Evolutionary conservation across 176 grass and related monocot species (phyloP).

Genomic region (Carex littledalei): DNA sequence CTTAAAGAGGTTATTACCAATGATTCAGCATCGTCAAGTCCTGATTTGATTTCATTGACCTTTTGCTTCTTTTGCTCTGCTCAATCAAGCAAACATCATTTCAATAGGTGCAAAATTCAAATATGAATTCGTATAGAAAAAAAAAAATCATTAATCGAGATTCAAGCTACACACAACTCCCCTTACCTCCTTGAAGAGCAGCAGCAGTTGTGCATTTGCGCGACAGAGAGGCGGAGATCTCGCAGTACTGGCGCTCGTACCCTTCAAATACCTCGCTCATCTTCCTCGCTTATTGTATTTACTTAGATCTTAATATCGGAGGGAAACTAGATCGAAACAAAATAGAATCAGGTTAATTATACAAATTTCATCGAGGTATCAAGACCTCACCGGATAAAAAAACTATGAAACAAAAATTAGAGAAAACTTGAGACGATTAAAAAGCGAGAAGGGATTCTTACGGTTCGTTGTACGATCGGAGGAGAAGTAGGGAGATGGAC

Average conservation of each 20-base stretch:
- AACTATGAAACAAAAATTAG: not conserved
- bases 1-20: slow-evolving; percentile 31
- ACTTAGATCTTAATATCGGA: not conserved
- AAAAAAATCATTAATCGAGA: not conserved
- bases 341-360: not conserved
- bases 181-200: slow-evolving; percentile 53
- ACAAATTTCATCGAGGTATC: not conserved
- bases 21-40: slow-evolving; percentile 72
- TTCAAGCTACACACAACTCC: not conserved
- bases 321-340: not conserved
- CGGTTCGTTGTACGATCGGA: not conserved
- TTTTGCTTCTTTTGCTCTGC: slow-evolving; percentile 83
- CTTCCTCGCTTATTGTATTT: slow-evolving; percentile 4
- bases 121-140: not conserved
- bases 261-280: slow-evolving; percentile 78
- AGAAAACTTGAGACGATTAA: not conserved
- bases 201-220: slow-evolving; percentile 63
- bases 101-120: not conserved
- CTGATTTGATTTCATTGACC: slow-evolving; percentile 68
- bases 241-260: slow-evolving; percentile 84
- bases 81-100: not conserved
- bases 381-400: not conserved
- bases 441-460: not conserved
- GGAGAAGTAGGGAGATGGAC: not conserved
- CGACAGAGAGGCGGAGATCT: slow-evolving; percentile 73